A percentile compares a stretch with the other conserved stretches of the same genome.
Evolutionary conservation across 306 rosid species (phyloP).

Genomic region (Leucaena leucocephala): DNA sequence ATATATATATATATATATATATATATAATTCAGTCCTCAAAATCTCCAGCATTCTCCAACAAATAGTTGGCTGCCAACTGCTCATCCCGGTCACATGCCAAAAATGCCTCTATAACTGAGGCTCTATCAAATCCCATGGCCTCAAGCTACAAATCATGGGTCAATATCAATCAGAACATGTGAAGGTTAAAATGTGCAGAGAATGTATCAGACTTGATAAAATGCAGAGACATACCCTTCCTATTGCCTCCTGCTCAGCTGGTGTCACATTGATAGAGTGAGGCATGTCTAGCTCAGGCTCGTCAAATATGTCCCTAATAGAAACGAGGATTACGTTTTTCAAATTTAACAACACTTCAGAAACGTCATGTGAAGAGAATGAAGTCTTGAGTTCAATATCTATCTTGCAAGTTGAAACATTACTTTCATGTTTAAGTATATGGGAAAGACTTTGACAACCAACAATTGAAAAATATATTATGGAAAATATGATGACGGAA

Average conservation of each 20-base stretch:
- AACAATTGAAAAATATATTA: background rate
- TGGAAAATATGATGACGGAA: constrained; percentile 2
- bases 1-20: no score
- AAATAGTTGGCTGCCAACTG: constrained; percentile 91
- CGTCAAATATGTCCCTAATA: constrained; percentile 85
- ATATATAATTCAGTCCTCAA: constrained; percentile 62
- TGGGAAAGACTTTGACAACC: background rate
- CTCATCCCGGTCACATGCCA: constrained; percentile 95
- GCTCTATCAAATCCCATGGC: constrained; percentile 99
- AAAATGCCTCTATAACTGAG: constrained; percentile 88
- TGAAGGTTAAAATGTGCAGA: background rate
- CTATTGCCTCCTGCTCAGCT: constrained; percentile 93
- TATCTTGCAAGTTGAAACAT: constrained; percentile 16
- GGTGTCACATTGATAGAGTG: constrained; percentile 91
- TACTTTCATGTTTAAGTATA: constrained; percentile 11
- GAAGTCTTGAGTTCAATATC: constrained; percentile 26
- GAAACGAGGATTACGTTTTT: constrained; percentile 33
- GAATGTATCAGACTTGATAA: background rate
- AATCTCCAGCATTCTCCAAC: constrained; percentile 74
- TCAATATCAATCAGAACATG: constrained; percentile 22
- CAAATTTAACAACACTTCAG: constrained; percentile 13
- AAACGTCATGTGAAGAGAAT: constrained; percentile 15
- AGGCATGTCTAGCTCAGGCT: constrained; percentile 95
- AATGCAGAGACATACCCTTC: constrained; percentile 56
- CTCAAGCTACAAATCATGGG: constrained; percentile 63